phyloP scores from a whole-genome alignment of 148 eudicot species.

The Oxyria digyna region DNA sequence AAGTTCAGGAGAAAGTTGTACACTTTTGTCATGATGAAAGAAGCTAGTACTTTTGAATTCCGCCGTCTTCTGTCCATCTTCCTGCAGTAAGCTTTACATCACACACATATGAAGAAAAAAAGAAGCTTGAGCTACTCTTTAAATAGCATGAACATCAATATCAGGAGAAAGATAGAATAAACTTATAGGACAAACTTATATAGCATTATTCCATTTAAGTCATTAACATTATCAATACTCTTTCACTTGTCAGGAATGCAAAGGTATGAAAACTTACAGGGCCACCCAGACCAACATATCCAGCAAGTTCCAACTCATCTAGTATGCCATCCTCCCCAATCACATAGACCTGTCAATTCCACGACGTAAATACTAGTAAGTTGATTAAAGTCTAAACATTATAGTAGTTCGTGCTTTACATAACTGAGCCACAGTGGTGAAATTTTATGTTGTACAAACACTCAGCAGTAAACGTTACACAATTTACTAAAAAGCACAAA shows the following conservation, averaged over 20 bases:
- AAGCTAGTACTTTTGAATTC: constrained; percentile 38
- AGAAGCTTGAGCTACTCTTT: not conserved
- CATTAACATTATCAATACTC: not conserved
- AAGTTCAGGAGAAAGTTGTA: constrained; percentile 22
- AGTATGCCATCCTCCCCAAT: constrained; percentile 54
- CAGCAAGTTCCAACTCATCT: constrained; percentile 58
- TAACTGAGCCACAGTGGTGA: not conserved
- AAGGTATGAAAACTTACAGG: constrained; percentile 26
- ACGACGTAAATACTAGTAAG: not conserved
- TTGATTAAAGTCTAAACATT: not conserved
- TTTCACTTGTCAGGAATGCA: not conserved
- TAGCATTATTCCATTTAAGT: no score
- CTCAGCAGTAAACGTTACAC: not conserved
- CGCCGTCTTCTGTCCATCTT: constrained; percentile 53
- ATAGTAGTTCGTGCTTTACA: not conserved
- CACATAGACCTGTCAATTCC: constrained; percentile 37
- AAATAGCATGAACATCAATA: not conserved
- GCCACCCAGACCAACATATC: constrained; percentile 47
- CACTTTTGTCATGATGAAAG: constrained; percentile 72
- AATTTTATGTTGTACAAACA: not conserved
- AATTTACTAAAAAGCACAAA: not conserved
- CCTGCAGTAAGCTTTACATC: constrained; percentile 27
- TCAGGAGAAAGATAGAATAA: not conserved
- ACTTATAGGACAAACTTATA: not conserved
- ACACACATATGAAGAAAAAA: not conserved